Conservation (phyloP, 768 basidiomycete genomes). For the Suillus tomentosus region DNA sequence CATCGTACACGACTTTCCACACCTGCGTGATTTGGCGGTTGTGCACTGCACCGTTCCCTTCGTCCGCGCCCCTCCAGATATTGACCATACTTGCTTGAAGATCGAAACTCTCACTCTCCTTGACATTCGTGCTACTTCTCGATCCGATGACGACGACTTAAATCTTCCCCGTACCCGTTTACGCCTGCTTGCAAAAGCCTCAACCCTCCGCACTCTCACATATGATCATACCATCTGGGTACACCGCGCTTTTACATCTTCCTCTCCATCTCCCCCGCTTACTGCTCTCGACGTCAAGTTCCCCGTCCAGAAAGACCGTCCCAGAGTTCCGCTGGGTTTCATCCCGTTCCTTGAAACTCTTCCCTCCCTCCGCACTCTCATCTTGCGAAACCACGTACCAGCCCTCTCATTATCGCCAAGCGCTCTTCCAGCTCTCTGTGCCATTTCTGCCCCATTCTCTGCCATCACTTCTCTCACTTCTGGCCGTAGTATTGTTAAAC, state of each 20-base stretch:
- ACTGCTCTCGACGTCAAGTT: constrained; percentile 30
- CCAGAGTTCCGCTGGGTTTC: constrained; percentile 25
- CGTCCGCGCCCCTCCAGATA: constrained; percentile 22
- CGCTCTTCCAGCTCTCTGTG: constrained; percentile 23
- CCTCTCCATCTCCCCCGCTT: constrained; percentile 13
- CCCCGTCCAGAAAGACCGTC: constrained; percentile 33
- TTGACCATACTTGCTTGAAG: constrained; percentile 38
- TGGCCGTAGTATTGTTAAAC: constrained; percentile 20
- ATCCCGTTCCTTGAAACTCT: constrained; percentile 27
- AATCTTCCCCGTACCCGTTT: constrained; percentile 16
- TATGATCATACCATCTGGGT: constrained; percentile 41
- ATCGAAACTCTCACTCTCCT: constrained; percentile 45
- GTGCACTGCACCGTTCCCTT: constrained; percentile 40
- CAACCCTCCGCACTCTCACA: constrained; percentile 38
- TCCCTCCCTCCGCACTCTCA: constrained; percentile 22
- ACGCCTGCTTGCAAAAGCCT: constrained; percentile 38
- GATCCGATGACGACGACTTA: constrained; percentile 19
- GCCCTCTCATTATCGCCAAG: constrained; percentile 24
- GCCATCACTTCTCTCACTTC: constrained; percentile 29
- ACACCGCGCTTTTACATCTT: constrained; percentile 39
- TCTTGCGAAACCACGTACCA: constrained; percentile 30
- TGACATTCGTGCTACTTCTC: constrained; percentile 29
- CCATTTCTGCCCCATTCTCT: constrained; percentile 29
- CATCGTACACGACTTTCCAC: constrained; percentile 39
- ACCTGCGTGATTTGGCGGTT: constrained; percentile 40